phyloP scores from a whole-genome alignment of 768 basidiomycete genomes.

The Pulveroboletus sp. region DNA sequence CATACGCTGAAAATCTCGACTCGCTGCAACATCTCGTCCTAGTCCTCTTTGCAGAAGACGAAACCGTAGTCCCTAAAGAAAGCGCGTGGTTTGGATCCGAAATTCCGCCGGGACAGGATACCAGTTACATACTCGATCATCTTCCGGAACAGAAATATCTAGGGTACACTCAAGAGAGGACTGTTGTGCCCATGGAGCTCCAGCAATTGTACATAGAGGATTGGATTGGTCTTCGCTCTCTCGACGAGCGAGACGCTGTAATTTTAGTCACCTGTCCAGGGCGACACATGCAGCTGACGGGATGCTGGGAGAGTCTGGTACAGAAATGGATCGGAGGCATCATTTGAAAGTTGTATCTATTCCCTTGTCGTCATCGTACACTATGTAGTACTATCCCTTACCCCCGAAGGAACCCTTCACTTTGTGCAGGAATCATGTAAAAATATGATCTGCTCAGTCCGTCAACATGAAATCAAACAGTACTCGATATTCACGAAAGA shows the following conservation, averaged over 20 bases:
- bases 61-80: conserved; percentile 80
- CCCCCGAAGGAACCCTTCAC: no score
- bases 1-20: conserved; percentile 58
- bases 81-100: conserved; percentile 85
- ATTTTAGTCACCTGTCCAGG: conserved; percentile 62
- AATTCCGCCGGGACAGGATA: conserved; percentile 37
- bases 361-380: neutral
- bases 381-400: neutral
- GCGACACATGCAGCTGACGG: conserved; percentile 68
- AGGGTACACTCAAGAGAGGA: conserved; percentile 20
- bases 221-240: conserved; percentile 71
- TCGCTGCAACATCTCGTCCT: conserved; percentile 67
- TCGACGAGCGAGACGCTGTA: conserved; percentile 66
- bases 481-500: no score
- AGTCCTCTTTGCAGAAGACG: conserved; percentile 67
- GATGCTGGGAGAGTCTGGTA: conserved; percentile 58
- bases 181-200: conserved; percentile 63
- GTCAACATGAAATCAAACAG: no score
- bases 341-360: neutral
- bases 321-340: conserved; percentile 38
- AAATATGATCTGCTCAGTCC: no score
- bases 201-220: conserved; percentile 75
- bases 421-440: no score
- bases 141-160: conserved; percentile 13
- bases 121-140: neutral